Evolutionary conservation across 805 yeast genomes (phyloP).

Genomic region (Pichia cabralensis): DNA sequence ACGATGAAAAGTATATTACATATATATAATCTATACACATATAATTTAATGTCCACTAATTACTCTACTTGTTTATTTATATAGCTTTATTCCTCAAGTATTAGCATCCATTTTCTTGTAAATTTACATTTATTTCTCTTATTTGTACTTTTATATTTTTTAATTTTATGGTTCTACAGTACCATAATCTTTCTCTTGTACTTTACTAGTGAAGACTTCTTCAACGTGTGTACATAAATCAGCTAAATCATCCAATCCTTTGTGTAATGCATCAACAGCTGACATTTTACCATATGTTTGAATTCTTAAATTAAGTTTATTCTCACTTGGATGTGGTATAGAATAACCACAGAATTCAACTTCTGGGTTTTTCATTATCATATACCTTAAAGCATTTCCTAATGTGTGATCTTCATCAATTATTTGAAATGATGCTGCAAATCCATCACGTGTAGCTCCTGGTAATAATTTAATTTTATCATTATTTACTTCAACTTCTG

Average conservation of each 20-base stretch:
- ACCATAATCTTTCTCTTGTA: slow-evolving; percentile 44
- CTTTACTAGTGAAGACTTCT: slow-evolving; percentile 47
- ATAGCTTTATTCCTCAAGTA: no score
- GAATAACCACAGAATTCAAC: slow-evolving; percentile 98
- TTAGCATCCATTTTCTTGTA: no score
- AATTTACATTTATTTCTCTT: no score
- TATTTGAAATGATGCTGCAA: slow-evolving; percentile 90
- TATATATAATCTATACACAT: no score
- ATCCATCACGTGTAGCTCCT: slow-evolving; percentile 87
- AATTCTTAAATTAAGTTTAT: slow-evolving; percentile 78
- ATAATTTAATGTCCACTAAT: no score
- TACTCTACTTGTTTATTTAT: no score
- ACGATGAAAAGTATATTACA: no score
- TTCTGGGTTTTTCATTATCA: slow-evolving; percentile 95
- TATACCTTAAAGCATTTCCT: slow-evolving; percentile 87
- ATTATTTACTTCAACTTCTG: slow-evolving; percentile 36
- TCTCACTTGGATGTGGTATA: slow-evolving; percentile 95
- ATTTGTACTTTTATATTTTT: no score
- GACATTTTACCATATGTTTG: slow-evolving; percentile 84
- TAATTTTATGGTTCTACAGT: slow-evolving; percentile 36
- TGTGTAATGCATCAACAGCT: slow-evolving; percentile 87
- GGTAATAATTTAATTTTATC: slow-evolving; percentile 64
- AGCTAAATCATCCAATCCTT: slow-evolving; percentile 78
- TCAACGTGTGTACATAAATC: slow-evolving; percentile 81
- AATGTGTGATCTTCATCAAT: slow-evolving; percentile 92